Evolutionary conservation across 1,284 basidiomycete genomes (phyloP), one percentile per base, ranked within the genome.

Genomic region (Coniferiporia weirii): DNA sequence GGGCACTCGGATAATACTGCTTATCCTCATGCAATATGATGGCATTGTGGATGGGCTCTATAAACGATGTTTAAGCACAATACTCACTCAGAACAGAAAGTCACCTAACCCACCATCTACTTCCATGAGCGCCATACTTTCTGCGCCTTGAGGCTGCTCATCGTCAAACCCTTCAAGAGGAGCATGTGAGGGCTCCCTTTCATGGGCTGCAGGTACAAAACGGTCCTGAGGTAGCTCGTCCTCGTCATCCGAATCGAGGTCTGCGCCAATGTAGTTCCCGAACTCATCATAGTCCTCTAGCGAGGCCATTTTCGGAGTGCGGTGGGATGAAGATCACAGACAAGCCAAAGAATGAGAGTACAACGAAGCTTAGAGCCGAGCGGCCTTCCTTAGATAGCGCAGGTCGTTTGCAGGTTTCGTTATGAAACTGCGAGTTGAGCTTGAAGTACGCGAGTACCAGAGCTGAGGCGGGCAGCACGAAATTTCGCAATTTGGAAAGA

Each of bases 11-110:
- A 70, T 99, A 99, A 76, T 99, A 99, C 72, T 95, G 91, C 74
- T 99, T 99, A 77, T 99, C 92, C 72, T 99, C 97, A 69, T 99
- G 96, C 57, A 98, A 77, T 50, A 98, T 75, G 34, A 98, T 91
- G 53, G 95, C 93, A 66, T 92, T 94, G 64, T 91, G 87, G 44
- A 80, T 71, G 50, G 87, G 85, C 69, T 86, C 89, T 88, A 64
- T 35, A 51, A 32, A 19, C 44, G n/a, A 51, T 13, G 22, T 17
- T 55, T 61, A 32, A 47, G 22, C 8, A 56, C 15, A 6, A 44
- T 46, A 49, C 17, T 46, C 17, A 52, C 36, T 27, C 50, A 40
- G 9, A 8, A 35, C 50, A 40, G 9, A 8, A 35, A 59, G 48
- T 35, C 47, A 49, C 9, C 52, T 49, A 59, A 78, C 82, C 69